These are phyloP conservation scores for Chytriomyces sp. DNA, from an alignment of 192 early-diverging fungal species.

Conservation along the genomic window DNA sequence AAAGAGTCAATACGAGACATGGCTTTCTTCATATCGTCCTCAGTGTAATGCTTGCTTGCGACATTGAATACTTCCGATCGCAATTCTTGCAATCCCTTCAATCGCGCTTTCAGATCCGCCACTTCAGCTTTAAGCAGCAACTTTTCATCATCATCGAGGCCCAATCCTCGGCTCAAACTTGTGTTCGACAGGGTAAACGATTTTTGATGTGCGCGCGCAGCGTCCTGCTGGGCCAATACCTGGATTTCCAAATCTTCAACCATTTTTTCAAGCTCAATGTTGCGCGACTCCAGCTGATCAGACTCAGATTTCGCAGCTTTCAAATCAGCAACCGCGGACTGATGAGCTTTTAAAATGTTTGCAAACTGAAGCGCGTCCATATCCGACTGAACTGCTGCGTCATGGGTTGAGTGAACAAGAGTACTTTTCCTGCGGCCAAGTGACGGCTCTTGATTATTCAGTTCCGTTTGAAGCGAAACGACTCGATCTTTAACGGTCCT, in stretches of 20 bases:
- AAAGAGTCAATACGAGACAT: slow-evolving; percentile 12
- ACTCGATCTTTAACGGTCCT: background rate
- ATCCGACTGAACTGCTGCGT: background rate
- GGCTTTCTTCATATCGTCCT: slow-evolving; percentile 10
- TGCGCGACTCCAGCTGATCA: background rate
- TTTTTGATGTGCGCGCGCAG: background rate
- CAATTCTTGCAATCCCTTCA: slow-evolving; percentile 29
- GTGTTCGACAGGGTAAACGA: background rate
- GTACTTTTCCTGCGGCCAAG: background rate
- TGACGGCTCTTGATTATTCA: background rate
- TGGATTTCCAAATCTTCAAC: background rate
- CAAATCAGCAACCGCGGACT: background rate
- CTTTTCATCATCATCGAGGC: slow-evolving; percentile 15
- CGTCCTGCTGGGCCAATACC: background rate
- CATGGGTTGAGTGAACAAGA: background rate
- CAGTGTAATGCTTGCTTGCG: slow-evolving; percentile 13
- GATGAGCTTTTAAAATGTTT: background rate
- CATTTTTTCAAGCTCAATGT: background rate
- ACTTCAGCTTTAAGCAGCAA: slow-evolving; percentile 19
- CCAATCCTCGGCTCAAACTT: background rate
- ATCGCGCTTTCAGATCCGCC: slow-evolving; percentile 16
- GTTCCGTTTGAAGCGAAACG: slow-evolving; percentile 7
- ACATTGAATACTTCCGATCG: slow-evolving; percentile 12
- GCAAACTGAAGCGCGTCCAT: slow-evolving; percentile 13
- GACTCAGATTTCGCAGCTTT: background rate